Percentiles rank a stretch among this genome's conserved stretches.
Evolutionary conservation across 257 asterid species (phyloP).

Genomic region (Echites panduratus): DNA sequence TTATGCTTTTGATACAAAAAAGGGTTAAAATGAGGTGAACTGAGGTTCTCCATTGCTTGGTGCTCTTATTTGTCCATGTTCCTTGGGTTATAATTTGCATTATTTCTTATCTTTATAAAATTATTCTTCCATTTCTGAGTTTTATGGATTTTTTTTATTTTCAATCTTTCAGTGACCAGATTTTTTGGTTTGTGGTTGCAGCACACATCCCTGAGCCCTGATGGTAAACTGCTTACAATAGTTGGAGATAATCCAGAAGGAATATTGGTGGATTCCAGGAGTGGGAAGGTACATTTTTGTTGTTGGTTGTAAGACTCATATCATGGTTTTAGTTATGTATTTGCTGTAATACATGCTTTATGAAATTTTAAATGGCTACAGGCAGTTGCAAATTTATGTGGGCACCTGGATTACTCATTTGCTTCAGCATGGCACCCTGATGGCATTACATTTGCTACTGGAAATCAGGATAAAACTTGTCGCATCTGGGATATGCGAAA

Average conservation of each 20-base stretch:
- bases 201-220: slow-evolving; percentile 90
- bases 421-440: slow-evolving; percentile 96
- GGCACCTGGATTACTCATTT: slow-evolving; percentile 81
- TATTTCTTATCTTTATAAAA: background rate
- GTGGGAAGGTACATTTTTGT: slow-evolving; percentile 49
- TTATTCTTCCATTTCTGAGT: background rate
- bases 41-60: too few relatives aligned
- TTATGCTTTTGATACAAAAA: background rate
- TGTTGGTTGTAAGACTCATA: background rate
- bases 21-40: background rate
- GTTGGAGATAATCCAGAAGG: slow-evolving; percentile 87
- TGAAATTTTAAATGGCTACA: slow-evolving; percentile 18
- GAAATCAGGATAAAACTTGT: slow-evolving; percentile 94
- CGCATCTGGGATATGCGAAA: slow-evolving; percentile 78
- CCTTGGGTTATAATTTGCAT: background rate
- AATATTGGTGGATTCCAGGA: slow-evolving; percentile 67
- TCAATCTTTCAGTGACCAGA: background rate
- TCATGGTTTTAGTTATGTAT: background rate
- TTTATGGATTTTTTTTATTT: background rate
- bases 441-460: slow-evolving; percentile 82
- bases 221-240: slow-evolving; percentile 61
- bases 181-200: slow-evolving; percentile 27
- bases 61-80: background rate
- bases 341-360: background rate
- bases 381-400: slow-evolving; percentile 53